phyloP scores from a whole-genome alignment of 2,329 filamentous ascomycete species.

The Elsinoe batatas region DNA sequence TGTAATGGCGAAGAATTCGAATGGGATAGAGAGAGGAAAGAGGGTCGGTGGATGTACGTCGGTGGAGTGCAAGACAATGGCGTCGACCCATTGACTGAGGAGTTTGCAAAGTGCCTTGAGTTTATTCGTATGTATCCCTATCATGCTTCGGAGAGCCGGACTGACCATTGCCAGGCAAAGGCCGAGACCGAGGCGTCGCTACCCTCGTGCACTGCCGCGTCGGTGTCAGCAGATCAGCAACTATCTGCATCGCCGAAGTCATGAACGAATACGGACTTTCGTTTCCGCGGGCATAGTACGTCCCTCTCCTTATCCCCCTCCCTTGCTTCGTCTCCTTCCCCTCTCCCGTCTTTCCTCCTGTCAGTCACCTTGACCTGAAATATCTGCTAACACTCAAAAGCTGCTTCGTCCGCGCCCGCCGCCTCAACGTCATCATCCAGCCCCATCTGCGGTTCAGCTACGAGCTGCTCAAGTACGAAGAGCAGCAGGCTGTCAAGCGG shows the following conservation, averaged over 20 bases:
- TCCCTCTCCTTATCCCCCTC: slow-evolving; percentile 17
- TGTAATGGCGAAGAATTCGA: slow-evolving; percentile 12
- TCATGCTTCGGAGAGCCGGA: background rate
- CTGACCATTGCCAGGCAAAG: slow-evolving; percentile 52
- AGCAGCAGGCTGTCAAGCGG: slow-evolving; percentile 53
- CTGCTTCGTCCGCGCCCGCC: slow-evolving; percentile 85
- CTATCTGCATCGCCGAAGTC: slow-evolving; percentile 97
- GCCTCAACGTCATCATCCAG: slow-evolving; percentile 96
- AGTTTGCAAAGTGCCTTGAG: slow-evolving; percentile 75
- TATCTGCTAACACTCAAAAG: slow-evolving; percentile 26
- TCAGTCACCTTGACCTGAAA: background rate
- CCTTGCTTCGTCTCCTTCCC: background rate
- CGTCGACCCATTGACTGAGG: slow-evolving; percentile 78
- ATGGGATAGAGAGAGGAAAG: background rate
- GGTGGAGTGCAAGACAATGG: slow-evolving; percentile 92
- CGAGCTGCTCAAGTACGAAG: slow-evolving; percentile 93
- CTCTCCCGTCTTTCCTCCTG: background rate
- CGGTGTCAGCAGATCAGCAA: slow-evolving; percentile 88
- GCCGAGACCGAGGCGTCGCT: slow-evolving; percentile 64
- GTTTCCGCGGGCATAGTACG: slow-evolving; percentile 78
- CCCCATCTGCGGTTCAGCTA: slow-evolving; percentile 85
- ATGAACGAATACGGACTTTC: slow-evolving; percentile 75
- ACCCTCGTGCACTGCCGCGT: slow-evolving; percentile 95
- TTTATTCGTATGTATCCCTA: slow-evolving; percentile 70
- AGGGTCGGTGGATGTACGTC: slow-evolving; percentile 48